Evolutionary conservation across 2,329 filamentous ascomycete species (phyloP), one percentile per base, ranked within the genome.

Genomic region (Arthroderma uncinatum): DNA sequence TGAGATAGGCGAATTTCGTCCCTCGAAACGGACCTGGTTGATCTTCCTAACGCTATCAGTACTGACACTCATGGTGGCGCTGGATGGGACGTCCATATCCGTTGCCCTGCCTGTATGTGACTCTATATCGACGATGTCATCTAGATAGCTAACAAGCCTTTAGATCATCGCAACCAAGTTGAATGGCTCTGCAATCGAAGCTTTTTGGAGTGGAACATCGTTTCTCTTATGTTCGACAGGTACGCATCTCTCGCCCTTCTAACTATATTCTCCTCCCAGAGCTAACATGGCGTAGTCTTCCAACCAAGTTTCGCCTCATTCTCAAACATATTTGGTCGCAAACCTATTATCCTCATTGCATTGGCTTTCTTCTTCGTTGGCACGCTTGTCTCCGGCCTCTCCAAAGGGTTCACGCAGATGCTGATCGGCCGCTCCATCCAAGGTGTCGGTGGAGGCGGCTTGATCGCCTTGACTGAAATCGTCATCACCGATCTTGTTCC

Each of bases 121-220:
- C 25, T 34, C 16, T 52, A 5, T 12, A 4, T 21, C 28, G 8
- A 30, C 7, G 30, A 5, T 2, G 1, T 30, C 25, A 19, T 19
- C 23, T 2, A 7, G 5, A 28, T 8, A 37, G 30, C 9, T 36
- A 14, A 56, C 28, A 12, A 12, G 47, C 12, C 4, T 16, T 12
- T 54, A 73, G 67, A 76, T 74, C 40, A 79, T 82, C 58, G 76
- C 79, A n/a, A 61, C 68, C 6, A 76, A 76, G 19, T 72, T 83
- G 5, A 62, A 73, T 28, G 79, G 80, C 44, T 76, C 74, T 0
- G 79, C 79, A 1, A 77, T 82, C 33, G 75, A 87, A 68, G 82
- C 83, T 0, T 87, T 87, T 67, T 87, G 84, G 85, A 78, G 80
- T n/a, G 84, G 84, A 1, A 86, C 84, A 2, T 81, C 80, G 16